phyloP scores from a whole-genome alignment of 2,329 filamentous ascomycete species.

The Stagonosporopsis rhizophila region DNA sequence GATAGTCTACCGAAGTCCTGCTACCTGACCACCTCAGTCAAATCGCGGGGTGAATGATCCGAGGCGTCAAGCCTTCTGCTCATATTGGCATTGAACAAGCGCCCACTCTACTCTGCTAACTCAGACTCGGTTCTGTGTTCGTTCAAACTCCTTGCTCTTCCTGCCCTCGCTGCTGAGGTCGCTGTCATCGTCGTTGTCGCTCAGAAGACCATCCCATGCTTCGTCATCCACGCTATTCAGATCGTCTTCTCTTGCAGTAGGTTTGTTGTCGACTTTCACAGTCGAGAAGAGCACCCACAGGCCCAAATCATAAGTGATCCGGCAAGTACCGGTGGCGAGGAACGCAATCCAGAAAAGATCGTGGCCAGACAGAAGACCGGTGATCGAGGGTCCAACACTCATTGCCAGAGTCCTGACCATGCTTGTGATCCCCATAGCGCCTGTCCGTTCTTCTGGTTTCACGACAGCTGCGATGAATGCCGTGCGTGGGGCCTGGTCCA shows the following conservation, averaged over 20 bases:
- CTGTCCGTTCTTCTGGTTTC: slow-evolving; percentile 69
- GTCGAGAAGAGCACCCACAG: slow-evolving; percentile 49
- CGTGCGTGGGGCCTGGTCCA: slow-evolving; percentile 72
- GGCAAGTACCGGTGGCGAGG: slow-evolving; percentile 44
- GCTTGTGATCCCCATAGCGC: slow-evolving; percentile 72
- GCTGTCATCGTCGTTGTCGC: slow-evolving; percentile 36
- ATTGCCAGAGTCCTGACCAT: slow-evolving; percentile 67
- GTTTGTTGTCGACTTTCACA: slow-evolving; percentile 37
- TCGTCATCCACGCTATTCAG: slow-evolving; percentile 35
- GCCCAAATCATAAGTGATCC: slow-evolving; percentile 48
- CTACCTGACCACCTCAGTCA: too few species aligned
- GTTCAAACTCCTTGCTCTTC: slow-evolving; percentile 36
- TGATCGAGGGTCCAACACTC: slow-evolving; percentile 52
- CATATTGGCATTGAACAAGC: too few species aligned
- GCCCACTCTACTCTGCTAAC: too few species aligned
- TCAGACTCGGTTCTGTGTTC: slow-evolving; percentile 6
- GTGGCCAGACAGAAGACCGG: slow-evolving; percentile 45
- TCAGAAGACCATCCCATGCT: slow-evolving; percentile 42
- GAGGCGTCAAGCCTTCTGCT: not conserved
- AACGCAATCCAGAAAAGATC: slow-evolving; percentile 50
- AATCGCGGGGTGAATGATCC: not conserved
- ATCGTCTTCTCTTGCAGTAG: slow-evolving; percentile 25
- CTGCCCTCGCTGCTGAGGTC: slow-evolving; percentile 29
- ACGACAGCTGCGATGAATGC: slow-evolving; percentile 73
- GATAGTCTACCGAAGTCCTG: too few species aligned